Percentiles rank a stretch among this genome's conserved stretches.
These are phyloP conservation scores for Penstemon davidsonii DNA, from an alignment of 257 asterid genomes.

Conservation along the genomic window DNA sequence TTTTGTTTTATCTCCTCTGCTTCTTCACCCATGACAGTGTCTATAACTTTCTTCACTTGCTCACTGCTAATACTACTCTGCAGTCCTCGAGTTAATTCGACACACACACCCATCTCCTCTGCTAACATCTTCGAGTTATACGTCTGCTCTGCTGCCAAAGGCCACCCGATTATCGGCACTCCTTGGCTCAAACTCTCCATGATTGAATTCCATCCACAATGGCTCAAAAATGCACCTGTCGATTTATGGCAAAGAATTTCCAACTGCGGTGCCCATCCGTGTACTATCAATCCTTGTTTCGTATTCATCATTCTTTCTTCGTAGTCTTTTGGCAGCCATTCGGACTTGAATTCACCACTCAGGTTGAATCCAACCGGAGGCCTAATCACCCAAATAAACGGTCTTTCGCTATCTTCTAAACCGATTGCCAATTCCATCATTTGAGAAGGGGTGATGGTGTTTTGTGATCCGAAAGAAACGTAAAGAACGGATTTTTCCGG, in stretches of 20 bases:
- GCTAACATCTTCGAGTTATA: slow-evolving; percentile 76
- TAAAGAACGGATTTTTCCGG: slow-evolving; percentile 53
- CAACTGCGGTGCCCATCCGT: slow-evolving; percentile 94
- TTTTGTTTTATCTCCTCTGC: slow-evolving; percentile 62
- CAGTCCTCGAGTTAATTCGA: not conserved
- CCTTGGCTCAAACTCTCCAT: slow-evolving; percentile 92
- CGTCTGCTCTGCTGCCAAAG: slow-evolving; percentile 88
- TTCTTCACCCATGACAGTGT: slow-evolving; percentile 47
- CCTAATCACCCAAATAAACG: slow-evolving; percentile 80
- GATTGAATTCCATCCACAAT: slow-evolving; percentile 92
- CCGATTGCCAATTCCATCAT: slow-evolving; percentile 90
- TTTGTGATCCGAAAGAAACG: slow-evolving; percentile 94
- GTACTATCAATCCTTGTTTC: slow-evolving; percentile 59
- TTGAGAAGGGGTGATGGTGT: slow-evolving; percentile 65
- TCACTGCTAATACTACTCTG: slow-evolving; percentile 37
- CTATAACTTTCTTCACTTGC: slow-evolving; percentile 62
- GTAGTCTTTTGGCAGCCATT: slow-evolving; percentile 73
- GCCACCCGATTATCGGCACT: slow-evolving; percentile 91
- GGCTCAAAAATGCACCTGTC: slow-evolving; percentile 71
- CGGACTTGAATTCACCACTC: slow-evolving; percentile 53
- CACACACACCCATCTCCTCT: slow-evolving; percentile 79
- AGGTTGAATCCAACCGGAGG: slow-evolving; percentile 68
- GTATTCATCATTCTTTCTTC: slow-evolving; percentile 35
- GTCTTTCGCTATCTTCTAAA: slow-evolving; percentile 52
- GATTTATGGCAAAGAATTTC: slow-evolving; percentile 76